These are phyloP conservation scores for Aspergillus udagawae DNA, from an alignment of 2,329 filamentous ascomycete genomes.

Conservation along the genomic window DNA sequence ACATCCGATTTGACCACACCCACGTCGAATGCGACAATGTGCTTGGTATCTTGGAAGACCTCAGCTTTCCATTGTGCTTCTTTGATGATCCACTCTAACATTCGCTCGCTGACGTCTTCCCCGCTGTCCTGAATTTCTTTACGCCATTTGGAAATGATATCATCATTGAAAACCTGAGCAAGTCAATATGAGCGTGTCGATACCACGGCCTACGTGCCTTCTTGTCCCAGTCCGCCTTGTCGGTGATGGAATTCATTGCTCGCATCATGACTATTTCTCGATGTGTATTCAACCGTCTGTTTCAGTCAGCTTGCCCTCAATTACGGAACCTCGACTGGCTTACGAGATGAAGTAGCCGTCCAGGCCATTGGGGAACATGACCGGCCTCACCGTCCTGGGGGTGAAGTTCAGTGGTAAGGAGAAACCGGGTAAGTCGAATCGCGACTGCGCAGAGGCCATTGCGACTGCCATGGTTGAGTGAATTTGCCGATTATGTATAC, in stretches of 20 bases:
- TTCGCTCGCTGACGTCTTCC: conserved; percentile 27
- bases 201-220: conserved; percentile 27
- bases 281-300: neutral
- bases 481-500: no score
- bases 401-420: neutral
- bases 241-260: conserved; percentile 41
- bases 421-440: neutral
- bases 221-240: conserved; percentile 40
- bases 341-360: neutral
- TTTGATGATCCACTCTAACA: conserved; percentile 40
- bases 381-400: no score
- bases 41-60: conserved; percentile 35
- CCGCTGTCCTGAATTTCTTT: conserved; percentile 18
- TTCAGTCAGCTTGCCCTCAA: neutral
- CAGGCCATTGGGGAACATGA: neutral
- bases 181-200: neutral
- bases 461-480: neutral
- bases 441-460: neutral
- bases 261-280: conserved; percentile 28
- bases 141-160: conserved; percentile 31
- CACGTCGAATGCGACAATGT: conserved; percentile 45
- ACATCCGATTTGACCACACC: conserved; percentile 53
- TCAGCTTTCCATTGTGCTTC: conserved; percentile 50
- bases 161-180: conserved; percentile 28
- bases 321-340: neutral